phyloP scores from a whole-genome alignment of 352 stramenopile genomes.

The Globisporangium abappressorium region DNA sequence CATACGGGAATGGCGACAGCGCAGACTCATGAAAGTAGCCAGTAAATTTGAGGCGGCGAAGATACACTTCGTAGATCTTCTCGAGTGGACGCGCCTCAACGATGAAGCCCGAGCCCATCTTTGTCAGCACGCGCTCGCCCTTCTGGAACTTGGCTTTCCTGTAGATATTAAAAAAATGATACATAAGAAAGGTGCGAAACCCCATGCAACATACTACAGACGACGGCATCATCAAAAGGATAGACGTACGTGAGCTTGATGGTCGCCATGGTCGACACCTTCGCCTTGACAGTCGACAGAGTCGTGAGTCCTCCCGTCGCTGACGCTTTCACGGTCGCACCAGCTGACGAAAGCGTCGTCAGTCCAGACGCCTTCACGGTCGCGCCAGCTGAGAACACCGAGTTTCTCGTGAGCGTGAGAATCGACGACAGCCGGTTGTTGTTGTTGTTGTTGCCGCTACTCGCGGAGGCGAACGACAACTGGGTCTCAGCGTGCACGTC shows the following conservation, averaged over 20 bases:
- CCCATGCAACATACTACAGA: background rate
- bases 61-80: slow-evolving; percentile 75
- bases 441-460: slow-evolving; percentile 21
- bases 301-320: slow-evolving; percentile 41
- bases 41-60: slow-evolving; percentile 67
- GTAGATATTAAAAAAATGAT: slow-evolving; percentile 8
- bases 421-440: slow-evolving; percentile 69
- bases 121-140: slow-evolving; percentile 72
- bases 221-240: background rate
- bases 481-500: slow-evolving; percentile 43
- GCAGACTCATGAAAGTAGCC: slow-evolving; percentile 75
- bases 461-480: slow-evolving; percentile 26
- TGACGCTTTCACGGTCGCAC: slow-evolving; percentile 62
- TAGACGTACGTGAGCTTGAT: slow-evolving; percentile 66
- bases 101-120: slow-evolving; percentile 79
- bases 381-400: slow-evolving; percentile 60
- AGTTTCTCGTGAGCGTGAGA: slow-evolving; percentile 67
- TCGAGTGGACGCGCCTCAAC: slow-evolving; percentile 50
- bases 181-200: background rate
- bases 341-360: slow-evolving; percentile 58
- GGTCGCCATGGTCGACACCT: slow-evolving; percentile 64
- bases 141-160: slow-evolving; percentile 72
- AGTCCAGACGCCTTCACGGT: slow-evolving; percentile 61
- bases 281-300: slow-evolving; percentile 64
- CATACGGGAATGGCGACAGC: slow-evolving; percentile 72